Evolutionary conservation across 2,329 filamentous ascomycete genomes (phyloP), one percentile per base, ranked within the genome.

Genomic region (Penicillium sp.): DNA sequence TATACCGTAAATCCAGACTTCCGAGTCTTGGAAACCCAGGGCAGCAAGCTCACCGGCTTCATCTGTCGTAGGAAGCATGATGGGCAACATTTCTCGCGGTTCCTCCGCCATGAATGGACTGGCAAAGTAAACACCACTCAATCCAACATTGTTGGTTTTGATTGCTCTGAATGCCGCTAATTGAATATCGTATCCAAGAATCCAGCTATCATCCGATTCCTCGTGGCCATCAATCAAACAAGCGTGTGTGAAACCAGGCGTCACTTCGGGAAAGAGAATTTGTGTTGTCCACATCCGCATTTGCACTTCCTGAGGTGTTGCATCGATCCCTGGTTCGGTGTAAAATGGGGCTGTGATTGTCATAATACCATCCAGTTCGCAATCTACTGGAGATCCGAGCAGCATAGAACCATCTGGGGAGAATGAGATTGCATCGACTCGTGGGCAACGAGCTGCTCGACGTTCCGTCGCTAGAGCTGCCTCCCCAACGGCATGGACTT

Each of bases 251-350:
- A 88, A 91, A 59, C 90, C 87, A 43, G 85, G 83, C 59, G 86
- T 90, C n/a, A 85, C 87, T 60, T 91, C 90, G 3, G 90, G 89
- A 50, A 93, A 93, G 3, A 94, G 75, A 39, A 94, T 92, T 27
- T 91, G 91, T 0, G 89, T 91, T 6, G 90, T 93, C 90, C 90
- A 94, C 65, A 93, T 81, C 20, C 86, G 83, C 66, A 86, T 88
- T 55, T 91, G 80, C 55, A 85, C 82, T 51, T 89, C 84, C 49
- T 72, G 69, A 17, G 70, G 67, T 7, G 74, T 73, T 32, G 77
- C 62, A 52, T 87, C 85, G 10, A 78, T 66, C 47, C 73, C 73
- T 24, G 72, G 69, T 44, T 78, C 80, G 34, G 89, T 86, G 68
- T 90, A 91, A 64, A 91, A 91, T 1, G 90, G 89, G 0, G 89